These are phyloP conservation scores for Oenanthe javanica DNA, from an alignment of 140 eudicot species.

Conservation along the genomic window DNA sequence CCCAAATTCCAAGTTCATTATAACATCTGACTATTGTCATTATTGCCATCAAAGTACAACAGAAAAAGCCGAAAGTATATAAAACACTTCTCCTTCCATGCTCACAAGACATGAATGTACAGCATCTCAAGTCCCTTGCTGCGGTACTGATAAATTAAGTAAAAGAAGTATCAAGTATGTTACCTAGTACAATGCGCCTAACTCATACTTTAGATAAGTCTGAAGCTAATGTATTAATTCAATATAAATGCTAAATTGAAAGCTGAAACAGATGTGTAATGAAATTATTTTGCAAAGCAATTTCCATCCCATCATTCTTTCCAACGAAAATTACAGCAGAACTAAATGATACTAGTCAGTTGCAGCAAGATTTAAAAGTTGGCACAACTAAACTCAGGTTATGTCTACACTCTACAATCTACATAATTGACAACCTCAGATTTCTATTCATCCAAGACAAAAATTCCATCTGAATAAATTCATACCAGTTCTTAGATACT, in stretches of 20 bases:
- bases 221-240: not conserved
- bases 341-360: not conserved
- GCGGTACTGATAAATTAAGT: not conserved
- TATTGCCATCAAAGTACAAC: not conserved
- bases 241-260: not conserved
- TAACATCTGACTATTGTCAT: not conserved
- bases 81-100: not conserved
- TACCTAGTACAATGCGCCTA: not conserved
- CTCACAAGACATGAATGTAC: not conserved
- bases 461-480: not conserved
- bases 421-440: not conserved
- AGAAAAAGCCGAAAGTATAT: not conserved
- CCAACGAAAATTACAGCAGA: not conserved
- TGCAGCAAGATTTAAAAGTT: not conserved
- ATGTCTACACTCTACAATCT: no score
- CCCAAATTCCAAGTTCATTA: not conserved
- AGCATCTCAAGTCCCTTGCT: not conserved
- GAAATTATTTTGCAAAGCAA: not conserved
- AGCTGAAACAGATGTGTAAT: not conserved
- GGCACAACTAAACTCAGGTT: not conserved
- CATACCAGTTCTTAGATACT: slow-evolving; percentile 58
- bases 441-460: not conserved
- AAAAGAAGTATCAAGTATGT: not conserved
- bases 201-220: not conserved
- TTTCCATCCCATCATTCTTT: not conserved